Percentiles rank a stretch among this genome's conserved stretches.
These are phyloP conservation scores for Pichia sp. DNA, from an alignment of 1,139 yeast species.

Conservation along the genomic window DNA sequence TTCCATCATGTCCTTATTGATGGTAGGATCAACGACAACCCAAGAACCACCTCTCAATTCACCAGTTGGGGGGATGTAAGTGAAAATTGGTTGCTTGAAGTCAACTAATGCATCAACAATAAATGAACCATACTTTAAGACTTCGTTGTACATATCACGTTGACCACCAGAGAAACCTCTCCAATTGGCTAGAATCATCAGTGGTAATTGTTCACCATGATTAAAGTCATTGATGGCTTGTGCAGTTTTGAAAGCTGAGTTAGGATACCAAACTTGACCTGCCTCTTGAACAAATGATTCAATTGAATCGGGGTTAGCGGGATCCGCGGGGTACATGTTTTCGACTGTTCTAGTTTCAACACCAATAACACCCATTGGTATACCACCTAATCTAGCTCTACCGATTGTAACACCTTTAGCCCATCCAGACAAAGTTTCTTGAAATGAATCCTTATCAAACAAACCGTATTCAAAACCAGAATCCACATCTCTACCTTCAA, in stretches of 20 bases:
- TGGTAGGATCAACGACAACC: conserved; percentile 99
- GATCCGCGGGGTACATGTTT: conserved; percentile 92
- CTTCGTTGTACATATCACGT: conserved; percentile 98
- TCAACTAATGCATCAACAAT: conserved; percentile 96
- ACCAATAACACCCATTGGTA: conserved; percentile 95
- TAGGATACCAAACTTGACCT: conserved; percentile 99
- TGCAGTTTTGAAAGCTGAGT: conserved; percentile 97
- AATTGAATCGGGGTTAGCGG: conserved; percentile 93
- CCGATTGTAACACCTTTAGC: conserved; percentile 98
- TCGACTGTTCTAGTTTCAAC: conserved; percentile 91
- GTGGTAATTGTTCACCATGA: conserved; percentile 94
- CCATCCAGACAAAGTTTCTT: conserved; percentile 98
- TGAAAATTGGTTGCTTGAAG: conserved; percentile 93
- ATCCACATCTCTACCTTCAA: conserved; percentile 70
- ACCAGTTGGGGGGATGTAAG: conserved; percentile 96
- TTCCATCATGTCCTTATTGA: conserved; percentile 96
- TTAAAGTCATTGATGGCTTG: conserved; percentile 97
- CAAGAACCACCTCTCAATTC: conserved; percentile 99
- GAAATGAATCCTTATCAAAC: conserved; percentile 90
- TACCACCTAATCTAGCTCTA: conserved; percentile 97
- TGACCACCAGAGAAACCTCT: conserved; percentile 99
- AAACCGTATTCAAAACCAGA: conserved; percentile 81
- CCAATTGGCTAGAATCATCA: conserved; percentile 98
- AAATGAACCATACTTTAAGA: conserved; percentile 90
- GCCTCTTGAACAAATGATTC: conserved; percentile 90